Evolutionary conservation across 257 asterid species (phyloP), one percentile per base, ranked within the genome.

Genomic region (Gentiana straminea): DNA sequence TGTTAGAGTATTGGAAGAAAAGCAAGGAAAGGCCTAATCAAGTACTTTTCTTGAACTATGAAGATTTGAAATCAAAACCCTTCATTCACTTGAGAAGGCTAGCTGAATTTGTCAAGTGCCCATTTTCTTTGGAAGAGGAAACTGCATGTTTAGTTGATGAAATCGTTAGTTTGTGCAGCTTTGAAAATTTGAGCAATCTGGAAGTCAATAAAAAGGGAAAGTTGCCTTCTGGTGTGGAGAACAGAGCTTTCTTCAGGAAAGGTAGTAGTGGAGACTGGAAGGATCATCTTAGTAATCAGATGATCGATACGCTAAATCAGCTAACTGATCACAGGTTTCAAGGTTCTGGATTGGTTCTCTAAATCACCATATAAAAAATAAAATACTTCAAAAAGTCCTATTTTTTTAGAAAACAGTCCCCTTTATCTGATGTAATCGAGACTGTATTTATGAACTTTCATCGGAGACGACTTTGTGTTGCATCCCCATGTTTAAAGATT

Each of bases 171-270:
- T 6, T 57, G 24, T 64, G 68, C 8, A 55, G 68, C 48, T 64
- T 64, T 13, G 34, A 56, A 3, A 64, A 55, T 10, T n/a, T 64
- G 70, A 59, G 64, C 37, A 58, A 53, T 33, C 4, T 58, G 65
- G 64, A 65, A 35, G 53, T 45, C 13, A 65, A 55, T 12, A 64
- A n/a, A 38, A 64, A n/a, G n/a, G 55, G 56, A 1, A 48, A 35
- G 35, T 33, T 49, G 2, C 8, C 57, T 0, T 24, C 41, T 43
- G 61, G 61, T 3, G 55, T 6, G 10, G 54, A 34, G 7, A 34
- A 41, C 2, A 54, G 34, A 15, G 60, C 47, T 2, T 62, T 62
- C 43, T 62, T 62, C 48, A 10, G 46, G 7, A 35, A 15, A n/a
- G 61, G 67, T 2, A 8, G 54, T 49, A 49, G 41, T 4, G 67